Percentiles rank a stretch among this genome's conserved stretches.
Evolutionary conservation across 305 asterid species (phyloP).

Genomic region (Stenogyne calaminthoides): DNA sequence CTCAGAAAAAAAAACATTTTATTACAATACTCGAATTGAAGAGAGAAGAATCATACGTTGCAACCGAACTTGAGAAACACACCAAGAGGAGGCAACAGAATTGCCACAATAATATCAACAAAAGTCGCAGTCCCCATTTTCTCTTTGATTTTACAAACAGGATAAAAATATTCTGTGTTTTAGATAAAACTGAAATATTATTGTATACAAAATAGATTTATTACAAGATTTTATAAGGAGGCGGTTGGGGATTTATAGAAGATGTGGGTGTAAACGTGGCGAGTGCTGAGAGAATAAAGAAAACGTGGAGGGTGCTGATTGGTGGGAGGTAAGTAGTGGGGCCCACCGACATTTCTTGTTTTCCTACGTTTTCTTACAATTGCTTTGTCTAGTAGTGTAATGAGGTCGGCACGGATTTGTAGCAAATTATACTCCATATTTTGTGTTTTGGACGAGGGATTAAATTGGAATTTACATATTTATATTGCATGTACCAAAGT

Average conservation of each 20-base stretch:
- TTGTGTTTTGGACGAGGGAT: no score
- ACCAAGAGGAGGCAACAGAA: conserved; percentile 75
- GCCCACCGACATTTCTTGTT: neutral
- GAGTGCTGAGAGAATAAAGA: neutral
- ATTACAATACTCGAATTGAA: no score
- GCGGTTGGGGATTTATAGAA: neutral
- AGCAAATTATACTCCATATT: neutral
- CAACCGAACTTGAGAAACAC: conserved; percentile 74
- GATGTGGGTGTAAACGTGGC: neutral
- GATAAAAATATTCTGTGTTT: neutral
- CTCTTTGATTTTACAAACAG: neutral
- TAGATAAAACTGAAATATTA: neutral
- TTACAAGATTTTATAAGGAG: no score
- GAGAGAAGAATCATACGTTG: conserved; percentile 36
- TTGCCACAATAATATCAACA: conserved; percentile 61
- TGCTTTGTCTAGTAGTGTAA: neutral
- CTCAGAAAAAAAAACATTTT: no score
- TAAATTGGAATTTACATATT: no score
- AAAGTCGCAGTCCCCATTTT: conserved; percentile 43
- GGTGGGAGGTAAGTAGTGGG: neutral
- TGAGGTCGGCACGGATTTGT: neutral
- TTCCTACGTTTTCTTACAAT: no score
- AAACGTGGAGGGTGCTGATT: neutral
- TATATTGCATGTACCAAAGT: no score
- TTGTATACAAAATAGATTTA: no score